Conservation (phyloP, 2,329 filamentous ascomycete species). For the Alternaria dauci region DNA sequence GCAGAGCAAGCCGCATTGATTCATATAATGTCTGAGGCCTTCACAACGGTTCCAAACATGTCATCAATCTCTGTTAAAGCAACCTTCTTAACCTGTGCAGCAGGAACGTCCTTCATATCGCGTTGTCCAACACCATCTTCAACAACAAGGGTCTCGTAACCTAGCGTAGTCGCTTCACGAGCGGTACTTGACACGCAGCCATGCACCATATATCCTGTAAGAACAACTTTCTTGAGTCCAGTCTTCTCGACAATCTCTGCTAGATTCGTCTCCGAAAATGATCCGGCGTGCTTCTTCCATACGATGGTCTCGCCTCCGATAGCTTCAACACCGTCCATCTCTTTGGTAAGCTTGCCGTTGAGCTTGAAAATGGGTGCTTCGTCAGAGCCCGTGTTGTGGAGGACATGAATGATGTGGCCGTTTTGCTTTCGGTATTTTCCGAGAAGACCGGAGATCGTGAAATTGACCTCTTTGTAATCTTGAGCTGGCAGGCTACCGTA, state of each 20-base stretch:
- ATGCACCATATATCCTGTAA: background rate
- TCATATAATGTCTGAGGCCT: background rate
- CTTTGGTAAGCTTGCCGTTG: background rate
- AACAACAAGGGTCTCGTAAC: background rate
- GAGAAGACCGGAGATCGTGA: background rate
- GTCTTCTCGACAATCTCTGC: background rate
- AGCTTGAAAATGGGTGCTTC: background rate
- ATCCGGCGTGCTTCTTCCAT: background rate
- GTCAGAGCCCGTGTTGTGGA: background rate
- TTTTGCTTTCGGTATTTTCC: constrained; percentile 1
- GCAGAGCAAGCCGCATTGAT: no score
- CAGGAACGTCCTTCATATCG: background rate
- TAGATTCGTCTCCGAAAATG: background rate
- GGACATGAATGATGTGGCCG: background rate
- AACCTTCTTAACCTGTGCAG: background rate
- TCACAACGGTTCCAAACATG: background rate
- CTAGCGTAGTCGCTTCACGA: background rate
- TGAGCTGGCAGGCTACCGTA: background rate
- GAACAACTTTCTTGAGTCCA: background rate
- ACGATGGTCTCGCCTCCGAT: background rate
- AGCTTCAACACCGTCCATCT: background rate
- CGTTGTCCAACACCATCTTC: constrained; percentile 2
- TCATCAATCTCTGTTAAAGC: constrained; percentile 1
- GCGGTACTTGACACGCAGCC: constrained; percentile 4
- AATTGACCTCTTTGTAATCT: background rate